Evolutionary conservation across 371 early-diverging fungal species (phyloP).

Genomic region (Blakeslea trispora): DNA sequence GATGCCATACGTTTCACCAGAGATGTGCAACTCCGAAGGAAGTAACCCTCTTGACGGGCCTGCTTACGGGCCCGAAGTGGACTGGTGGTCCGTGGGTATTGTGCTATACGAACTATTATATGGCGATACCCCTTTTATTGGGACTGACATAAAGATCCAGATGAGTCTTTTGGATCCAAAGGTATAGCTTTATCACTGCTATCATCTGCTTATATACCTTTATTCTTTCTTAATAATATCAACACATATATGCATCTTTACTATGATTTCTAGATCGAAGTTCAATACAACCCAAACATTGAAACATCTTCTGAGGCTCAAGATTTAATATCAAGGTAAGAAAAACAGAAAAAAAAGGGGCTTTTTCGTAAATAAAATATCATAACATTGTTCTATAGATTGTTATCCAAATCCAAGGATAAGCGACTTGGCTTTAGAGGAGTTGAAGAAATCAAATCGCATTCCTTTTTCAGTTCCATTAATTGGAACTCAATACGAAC

Average conservation of each 20-base stretch:
- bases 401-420: conserved; percentile 72
- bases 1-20: conserved; percentile 95
- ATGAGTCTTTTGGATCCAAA: conserved; percentile 78
- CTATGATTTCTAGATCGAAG: conserved; percentile 25
- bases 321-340: conserved; percentile 75
- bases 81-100: conserved; percentile 99
- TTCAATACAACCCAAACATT: conserved; percentile 63
- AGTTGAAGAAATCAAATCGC: conserved; percentile 73
- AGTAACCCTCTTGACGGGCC: conserved; percentile 57
- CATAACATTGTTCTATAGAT: conserved; percentile 34
- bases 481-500: conserved; percentile 67
- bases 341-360: too few relatives aligned
- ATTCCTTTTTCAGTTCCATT: conserved; percentile 85
- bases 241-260: conserved; percentile 58
- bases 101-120: conserved; percentile 93
- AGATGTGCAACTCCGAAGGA: conserved; percentile 55
- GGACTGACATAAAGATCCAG: conserved; percentile 79
- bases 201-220: neutral
- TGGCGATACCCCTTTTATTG: conserved; percentile 22
- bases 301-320: conserved; percentile 74
- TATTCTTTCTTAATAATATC: conserved; percentile 37
- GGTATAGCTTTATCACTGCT: conserved; percentile 30
- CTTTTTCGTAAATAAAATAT: conserved; percentile 1
- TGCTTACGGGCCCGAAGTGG: conserved; percentile 92
- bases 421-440: conserved; percentile 73